Percentiles rank a stretch among this genome's conserved stretches.
Conservation (phyloP, 768 basidiomycete genomes). For the Trametes cinnabarina region DNA sequence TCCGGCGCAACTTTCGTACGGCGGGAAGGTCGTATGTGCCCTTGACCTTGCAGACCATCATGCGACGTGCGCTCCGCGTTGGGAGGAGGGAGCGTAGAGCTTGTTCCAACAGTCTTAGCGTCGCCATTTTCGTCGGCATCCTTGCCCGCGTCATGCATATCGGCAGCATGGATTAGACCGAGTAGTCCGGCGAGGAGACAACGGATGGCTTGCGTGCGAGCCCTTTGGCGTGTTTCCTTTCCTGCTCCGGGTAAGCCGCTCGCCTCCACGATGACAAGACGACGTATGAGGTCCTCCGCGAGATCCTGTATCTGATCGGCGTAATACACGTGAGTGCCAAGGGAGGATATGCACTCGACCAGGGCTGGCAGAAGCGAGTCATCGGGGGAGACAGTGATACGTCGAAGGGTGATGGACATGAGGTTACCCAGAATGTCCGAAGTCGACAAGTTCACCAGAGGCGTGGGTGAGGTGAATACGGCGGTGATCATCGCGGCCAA, state of each 20-base stretch:
- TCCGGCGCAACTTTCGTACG: conserved; percentile 74
- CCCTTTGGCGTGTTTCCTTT: conserved; percentile 38
- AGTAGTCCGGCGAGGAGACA: conserved; percentile 67
- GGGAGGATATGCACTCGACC: conserved; percentile 75
- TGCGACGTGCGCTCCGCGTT: conserved; percentile 14
- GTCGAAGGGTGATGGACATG: conserved; percentile 68
- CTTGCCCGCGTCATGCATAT: conserved; percentile 41
- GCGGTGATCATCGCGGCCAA: conserved; percentile 77
- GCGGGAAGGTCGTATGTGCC: conserved; percentile 43
- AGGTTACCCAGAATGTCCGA: conserved; percentile 85
- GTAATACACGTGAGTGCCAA: conserved; percentile 92
- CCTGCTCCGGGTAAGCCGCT: conserved; percentile 51
- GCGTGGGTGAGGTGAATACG: conserved; percentile 78
- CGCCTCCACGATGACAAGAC: conserved; percentile 68
- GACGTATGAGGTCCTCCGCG: conserved; percentile 75
- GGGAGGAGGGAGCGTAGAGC: conserved; percentile 7
- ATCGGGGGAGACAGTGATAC: conserved; percentile 56
- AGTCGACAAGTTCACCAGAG: conserved; percentile 86
- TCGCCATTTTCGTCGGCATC: conserved; percentile 26
- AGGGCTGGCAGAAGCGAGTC: conserved; percentile 67
- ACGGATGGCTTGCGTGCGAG: conserved; percentile 64
- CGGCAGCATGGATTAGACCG: conserved; percentile 66
- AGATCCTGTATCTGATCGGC: conserved; percentile 95
- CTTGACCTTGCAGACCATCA: conserved; percentile 13
- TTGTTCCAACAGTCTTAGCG: conserved; percentile 15